Percentiles rank a stretch among this genome's conserved stretches.
These are phyloP conservation scores for Apiotrichum mycotoxinovorans DNA, from an alignment of 1,284 basidiomycete species.

Conservation along the genomic window DNA sequence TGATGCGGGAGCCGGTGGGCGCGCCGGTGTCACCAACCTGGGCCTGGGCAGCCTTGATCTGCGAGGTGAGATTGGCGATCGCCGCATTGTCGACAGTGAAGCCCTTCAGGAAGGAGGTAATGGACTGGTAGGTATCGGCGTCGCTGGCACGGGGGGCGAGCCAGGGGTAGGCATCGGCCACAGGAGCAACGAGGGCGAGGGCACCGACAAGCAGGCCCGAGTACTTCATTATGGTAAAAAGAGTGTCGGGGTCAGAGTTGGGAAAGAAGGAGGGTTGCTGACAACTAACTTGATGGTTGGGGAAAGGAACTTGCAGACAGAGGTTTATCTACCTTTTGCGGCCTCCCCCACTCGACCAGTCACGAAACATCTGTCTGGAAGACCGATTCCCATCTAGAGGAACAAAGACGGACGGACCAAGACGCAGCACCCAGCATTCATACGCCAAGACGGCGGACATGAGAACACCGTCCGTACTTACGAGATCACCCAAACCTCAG, in stretches of 20 bases:
- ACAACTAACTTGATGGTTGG: no score
- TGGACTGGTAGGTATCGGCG: background rate
- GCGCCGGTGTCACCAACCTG: background rate
- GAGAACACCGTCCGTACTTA: no score
- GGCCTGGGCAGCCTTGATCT: background rate
- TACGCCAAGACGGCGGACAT: no score
- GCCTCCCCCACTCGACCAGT: no score
- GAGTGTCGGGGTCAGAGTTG: no score
- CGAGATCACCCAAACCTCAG: no score
- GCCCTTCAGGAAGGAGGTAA: background rate
- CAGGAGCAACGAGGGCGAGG: background rate
- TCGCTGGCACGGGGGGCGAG: background rate
- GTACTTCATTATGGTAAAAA: background rate
- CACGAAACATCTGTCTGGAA: no score
- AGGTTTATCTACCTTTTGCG: no score
- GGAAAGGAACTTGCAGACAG: no score
- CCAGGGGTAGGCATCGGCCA: constrained; percentile 1
- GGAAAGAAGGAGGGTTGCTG: background rate
- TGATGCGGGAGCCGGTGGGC: background rate
- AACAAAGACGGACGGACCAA: no score
- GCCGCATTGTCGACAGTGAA: background rate
- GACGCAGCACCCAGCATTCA: no score
- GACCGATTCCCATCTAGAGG: no score
- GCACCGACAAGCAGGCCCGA: background rate
- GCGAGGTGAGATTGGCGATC: background rate